These are phyloP conservation scores for Talaromyces adpressus DNA, from an alignment of 495 filamentous ascomycete genomes.

Conservation along the genomic window DNA sequence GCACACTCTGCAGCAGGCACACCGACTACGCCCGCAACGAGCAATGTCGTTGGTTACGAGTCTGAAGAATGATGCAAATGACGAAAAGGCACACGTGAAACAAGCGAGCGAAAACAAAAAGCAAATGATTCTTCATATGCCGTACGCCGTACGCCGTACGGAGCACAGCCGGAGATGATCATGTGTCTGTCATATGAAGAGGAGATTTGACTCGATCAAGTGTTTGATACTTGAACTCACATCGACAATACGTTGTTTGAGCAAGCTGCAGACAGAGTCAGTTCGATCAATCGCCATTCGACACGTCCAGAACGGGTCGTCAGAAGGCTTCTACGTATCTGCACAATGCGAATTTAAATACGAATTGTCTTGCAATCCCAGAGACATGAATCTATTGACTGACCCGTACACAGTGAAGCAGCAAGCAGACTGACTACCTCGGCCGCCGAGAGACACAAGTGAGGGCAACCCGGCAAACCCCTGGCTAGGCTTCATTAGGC, in stretches of 20 bases:
- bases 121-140: not conserved
- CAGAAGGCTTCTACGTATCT: not conserved
- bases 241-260: not conserved
- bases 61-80: not conserved
- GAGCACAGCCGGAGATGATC: slow-evolving; percentile 1
- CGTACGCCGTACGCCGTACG: not conserved
- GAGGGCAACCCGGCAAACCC: not conserved
- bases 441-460: not conserved
- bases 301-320: not conserved
- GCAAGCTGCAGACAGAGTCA: not conserved
- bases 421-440: not conserved
- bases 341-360: not conserved
- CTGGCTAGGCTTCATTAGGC: not conserved
- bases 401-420: not conserved
- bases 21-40: not conserved
- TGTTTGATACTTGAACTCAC: not conserved
- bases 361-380: not conserved
- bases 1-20: not conserved
- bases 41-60: not conserved
- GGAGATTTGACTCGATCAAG: not conserved
- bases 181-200: not conserved
- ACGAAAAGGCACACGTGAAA: not conserved
- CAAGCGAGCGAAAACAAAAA: not conserved
- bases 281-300: not conserved
- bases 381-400: not conserved